Evolutionary conservation across 805 yeast species (phyloP), one percentile per base, ranked within the genome.

Genomic region (Saccharomycopsis vini): DNA sequence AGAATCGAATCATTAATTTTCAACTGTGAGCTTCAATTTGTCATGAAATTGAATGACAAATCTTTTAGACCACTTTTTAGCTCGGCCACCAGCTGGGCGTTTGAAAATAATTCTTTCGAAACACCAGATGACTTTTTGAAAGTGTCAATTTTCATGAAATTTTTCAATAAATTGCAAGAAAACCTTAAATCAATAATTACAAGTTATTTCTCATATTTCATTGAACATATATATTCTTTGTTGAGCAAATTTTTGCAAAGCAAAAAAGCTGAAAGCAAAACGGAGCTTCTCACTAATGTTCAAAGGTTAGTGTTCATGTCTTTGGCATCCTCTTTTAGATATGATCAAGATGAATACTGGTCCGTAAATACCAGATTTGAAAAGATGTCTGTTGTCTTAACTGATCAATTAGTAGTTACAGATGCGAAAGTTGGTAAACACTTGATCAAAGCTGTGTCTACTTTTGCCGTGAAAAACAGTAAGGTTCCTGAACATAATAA

Each of bases 261-360:
- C 21, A 39, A 44, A 32, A 15, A 22, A 16, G 6, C 32, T 19
- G 18, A 9, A 10, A 23, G n/a, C 12, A 53, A 56, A 1, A 70
- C 68, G 16, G 67, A 67, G 12, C 46, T 74, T 22, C 56, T 67
- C 26, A 61, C 71, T 38, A 75, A 77, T 50, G 66, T 88, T 53
- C 79, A 87, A 63, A 78, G 95, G 63, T 63, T 85, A 33, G 61
- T 89, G 18, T 65, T 88, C 42, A 79, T 75, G 50, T 79, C 95
- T 0, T 65, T 92, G 50, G 75, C 80, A 0, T 72, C 86, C 1
- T 82, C 96, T 1, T 88, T 92, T 68, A 84, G 80, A 56, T 81
- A 79, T 56, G 97, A 90, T 57, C 85, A 81, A 57, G 95, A 84
- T 54, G 98, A 92, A 56, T 92, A 85, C 66, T 92, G 99, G 99